A percentile compares a stretch with the other conserved stretches of the same genome.
Conservation (phyloP, 1,139 yeast species). For the Saccharomycopsis crataegensis region DNA sequence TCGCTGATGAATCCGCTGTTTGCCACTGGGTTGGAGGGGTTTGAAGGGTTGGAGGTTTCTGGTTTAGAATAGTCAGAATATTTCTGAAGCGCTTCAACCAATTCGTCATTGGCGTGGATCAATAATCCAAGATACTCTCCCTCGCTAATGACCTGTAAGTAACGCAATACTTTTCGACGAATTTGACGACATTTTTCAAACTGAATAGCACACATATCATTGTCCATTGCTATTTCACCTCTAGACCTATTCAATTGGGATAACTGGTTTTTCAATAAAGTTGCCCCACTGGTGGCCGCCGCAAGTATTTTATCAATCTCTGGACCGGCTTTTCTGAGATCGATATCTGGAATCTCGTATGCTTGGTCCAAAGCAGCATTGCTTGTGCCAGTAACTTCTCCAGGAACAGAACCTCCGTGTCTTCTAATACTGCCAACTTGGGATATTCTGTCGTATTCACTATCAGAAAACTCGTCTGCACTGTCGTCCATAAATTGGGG, state of each 20-base stretch:
- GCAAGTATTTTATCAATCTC: conserved; percentile 64
- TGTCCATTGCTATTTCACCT: conserved; percentile 53
- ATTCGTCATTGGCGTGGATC: conserved; percentile 82
- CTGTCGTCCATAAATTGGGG: conserved; percentile 18
- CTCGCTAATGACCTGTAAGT: conserved; percentile 68
- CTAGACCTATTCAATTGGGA: conserved; percentile 42
- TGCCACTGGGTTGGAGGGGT: conserved; percentile 22
- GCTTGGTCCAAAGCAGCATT: conserved; percentile 42
- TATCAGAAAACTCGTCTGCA: conserved; percentile 13
- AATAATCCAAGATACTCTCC: conserved; percentile 84
- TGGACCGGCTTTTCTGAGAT: conserved; percentile 66
- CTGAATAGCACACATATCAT: conserved; percentile 46
- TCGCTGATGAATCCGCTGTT: conserved; percentile 20
- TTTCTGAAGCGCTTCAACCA: conserved; percentile 62
- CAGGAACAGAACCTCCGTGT: not conserved
- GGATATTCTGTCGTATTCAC: conserved; percentile 10
- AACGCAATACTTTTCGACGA: conserved; percentile 70
- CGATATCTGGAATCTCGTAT: conserved; percentile 60
- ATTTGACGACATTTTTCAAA: conserved; percentile 72
- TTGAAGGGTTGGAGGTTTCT: conserved; percentile 25
- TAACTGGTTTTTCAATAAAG: conserved; percentile 61
- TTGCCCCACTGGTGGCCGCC: conserved; percentile 68
- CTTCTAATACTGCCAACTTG: conserved; percentile 5
- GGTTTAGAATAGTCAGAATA: conserved; percentile 57
- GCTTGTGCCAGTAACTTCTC: conserved; percentile 1